A percentile compares a stretch with the other conserved stretches of the same genome.
phyloP scores from a whole-genome alignment of 2,329 filamentous ascomycete species.

The Acrodontium crateriforme region DNA sequence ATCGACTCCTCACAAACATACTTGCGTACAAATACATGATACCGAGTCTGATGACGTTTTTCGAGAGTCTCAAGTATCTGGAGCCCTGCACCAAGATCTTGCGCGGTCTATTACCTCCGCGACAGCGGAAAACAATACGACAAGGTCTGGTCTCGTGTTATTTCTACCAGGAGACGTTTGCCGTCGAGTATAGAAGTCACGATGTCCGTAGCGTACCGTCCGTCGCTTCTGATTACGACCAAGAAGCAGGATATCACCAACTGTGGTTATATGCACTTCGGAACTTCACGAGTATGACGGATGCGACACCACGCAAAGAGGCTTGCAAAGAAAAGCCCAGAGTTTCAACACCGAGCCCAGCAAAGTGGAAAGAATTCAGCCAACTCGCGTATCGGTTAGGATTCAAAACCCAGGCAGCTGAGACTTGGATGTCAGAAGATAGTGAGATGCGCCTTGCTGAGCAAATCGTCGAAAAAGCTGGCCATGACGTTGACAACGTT shows the following conservation, averaged over 20 bases:
- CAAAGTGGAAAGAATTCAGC: conserved; percentile 3
- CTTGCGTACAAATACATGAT: conserved; percentile 5
- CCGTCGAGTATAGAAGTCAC: no score
- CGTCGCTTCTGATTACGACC: no score
- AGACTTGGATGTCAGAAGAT: no score
- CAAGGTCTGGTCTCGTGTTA: no score
- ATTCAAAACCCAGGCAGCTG: conserved; percentile 1
- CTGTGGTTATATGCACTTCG: conserved; percentile 7
- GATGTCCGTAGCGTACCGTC: no score
- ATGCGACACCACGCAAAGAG: conserved; percentile 3
- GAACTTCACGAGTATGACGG: conserved; percentile 4
- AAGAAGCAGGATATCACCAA: conserved; percentile 5
- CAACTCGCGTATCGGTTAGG: conserved; percentile 3
- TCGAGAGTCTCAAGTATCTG: conserved; percentile 14
- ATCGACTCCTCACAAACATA: no score
- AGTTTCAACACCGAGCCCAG: not conserved
- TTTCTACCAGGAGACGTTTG: no score
- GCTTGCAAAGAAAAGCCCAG: conserved; percentile 1
- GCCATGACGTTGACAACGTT: no score
- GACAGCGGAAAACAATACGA: conserved; percentile 1
- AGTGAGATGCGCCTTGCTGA: no score
- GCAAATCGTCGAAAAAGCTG: no score
- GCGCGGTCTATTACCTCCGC: conserved; percentile 3
- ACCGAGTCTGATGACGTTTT: conserved; percentile 12
- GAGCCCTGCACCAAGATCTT: conserved; percentile 8